A percentile compares a stretch with the other conserved stretches of the same genome.
phyloP scores from a whole-genome alignment of 192 early-diverging fungal genomes.

The Haplosporangium gracile region DNA sequence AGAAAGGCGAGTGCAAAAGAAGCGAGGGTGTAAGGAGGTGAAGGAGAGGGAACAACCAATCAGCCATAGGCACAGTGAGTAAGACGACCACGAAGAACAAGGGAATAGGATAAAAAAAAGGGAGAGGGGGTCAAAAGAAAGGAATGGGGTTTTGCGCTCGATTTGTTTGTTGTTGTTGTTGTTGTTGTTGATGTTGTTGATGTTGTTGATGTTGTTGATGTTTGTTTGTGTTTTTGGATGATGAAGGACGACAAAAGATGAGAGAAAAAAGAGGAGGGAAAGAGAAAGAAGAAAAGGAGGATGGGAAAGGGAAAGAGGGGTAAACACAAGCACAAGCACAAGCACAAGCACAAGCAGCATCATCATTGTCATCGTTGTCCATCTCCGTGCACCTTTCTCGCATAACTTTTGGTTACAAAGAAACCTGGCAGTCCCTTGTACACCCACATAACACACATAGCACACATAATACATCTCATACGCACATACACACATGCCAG shows the following conservation, averaged over 20 bases:
- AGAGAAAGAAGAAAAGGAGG: not conserved
- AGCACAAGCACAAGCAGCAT: not conserved
- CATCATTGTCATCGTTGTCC: no score
- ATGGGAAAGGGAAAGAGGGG: not conserved
- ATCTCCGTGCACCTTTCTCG: not conserved
- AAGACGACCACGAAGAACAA: no score
- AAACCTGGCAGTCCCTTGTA: no score
- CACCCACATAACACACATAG: not conserved
- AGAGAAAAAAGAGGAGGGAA: not conserved
- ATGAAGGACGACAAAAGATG: not conserved
- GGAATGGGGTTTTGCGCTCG: no score
- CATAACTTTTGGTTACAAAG: no score
- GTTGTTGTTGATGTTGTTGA: no score
- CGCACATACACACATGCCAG: not conserved
- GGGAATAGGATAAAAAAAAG: no score
- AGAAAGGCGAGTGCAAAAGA: constrained; percentile 1
- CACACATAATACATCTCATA: not conserved
- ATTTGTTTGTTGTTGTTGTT: no score
- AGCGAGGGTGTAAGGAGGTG: not conserved
- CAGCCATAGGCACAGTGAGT: not conserved
- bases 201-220: no score
- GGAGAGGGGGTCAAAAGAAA: no score
- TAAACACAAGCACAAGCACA: no score
- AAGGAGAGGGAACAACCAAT: not conserved
- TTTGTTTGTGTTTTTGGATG: not conserved